A percentile compares a stretch with the other conserved stretches of the same genome.
Conservation (phyloP, 768 basidiomycete genomes). For the Mycena rosella region DNA sequence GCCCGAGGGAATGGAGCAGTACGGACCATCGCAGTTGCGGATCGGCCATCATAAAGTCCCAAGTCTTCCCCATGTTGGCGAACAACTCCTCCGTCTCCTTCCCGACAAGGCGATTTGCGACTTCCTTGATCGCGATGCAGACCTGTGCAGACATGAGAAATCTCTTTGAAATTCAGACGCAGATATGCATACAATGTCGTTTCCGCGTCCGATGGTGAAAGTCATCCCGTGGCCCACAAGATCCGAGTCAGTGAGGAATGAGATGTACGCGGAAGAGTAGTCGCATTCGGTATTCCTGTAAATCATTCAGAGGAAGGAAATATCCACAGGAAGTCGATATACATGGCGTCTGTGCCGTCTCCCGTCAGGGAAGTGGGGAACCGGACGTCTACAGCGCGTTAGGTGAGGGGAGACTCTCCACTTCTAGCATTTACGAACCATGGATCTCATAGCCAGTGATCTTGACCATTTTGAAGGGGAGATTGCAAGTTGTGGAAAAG, state of each 20-base stretch:
- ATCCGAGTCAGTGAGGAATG: conserved; percentile 78
- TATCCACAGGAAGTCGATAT: conserved; percentile 13
- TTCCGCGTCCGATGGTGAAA: conserved; percentile 94
- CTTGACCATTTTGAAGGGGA: conserved; percentile 46
- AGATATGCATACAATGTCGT: conserved; percentile 78
- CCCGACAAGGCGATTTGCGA: conserved; percentile 86
- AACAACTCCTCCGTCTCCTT: conserved; percentile 88
- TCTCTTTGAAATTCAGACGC: not conserved
- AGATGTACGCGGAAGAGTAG: conserved; percentile 94
- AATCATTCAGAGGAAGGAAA: not conserved
- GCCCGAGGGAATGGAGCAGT: not conserved
- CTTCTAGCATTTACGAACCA: conserved; percentile 57
- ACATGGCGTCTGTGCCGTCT: conserved; percentile 96
- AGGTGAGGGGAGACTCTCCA: not conserved
- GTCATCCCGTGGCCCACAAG: conserved; percentile 95
- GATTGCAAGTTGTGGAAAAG: not conserved
- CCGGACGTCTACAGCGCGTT: conserved; percentile 73
- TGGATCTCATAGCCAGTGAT: conserved; percentile 72
- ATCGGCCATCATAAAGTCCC: conserved; percentile 89
- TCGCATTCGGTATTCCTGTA: conserved; percentile 95
- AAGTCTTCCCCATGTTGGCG: conserved; percentile 90
- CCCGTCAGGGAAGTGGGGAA: conserved; percentile 93
- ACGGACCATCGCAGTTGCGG: conserved; percentile 91
- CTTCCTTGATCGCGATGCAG: conserved; percentile 82
- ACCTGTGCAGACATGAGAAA: conserved; percentile 59